A percentile compares a stretch with the other conserved stretches of the same genome.
These are phyloP conservation scores for Galeopsis tetrahit DNA, from an alignment of 257 asterid genomes.

Conservation along the genomic window DNA sequence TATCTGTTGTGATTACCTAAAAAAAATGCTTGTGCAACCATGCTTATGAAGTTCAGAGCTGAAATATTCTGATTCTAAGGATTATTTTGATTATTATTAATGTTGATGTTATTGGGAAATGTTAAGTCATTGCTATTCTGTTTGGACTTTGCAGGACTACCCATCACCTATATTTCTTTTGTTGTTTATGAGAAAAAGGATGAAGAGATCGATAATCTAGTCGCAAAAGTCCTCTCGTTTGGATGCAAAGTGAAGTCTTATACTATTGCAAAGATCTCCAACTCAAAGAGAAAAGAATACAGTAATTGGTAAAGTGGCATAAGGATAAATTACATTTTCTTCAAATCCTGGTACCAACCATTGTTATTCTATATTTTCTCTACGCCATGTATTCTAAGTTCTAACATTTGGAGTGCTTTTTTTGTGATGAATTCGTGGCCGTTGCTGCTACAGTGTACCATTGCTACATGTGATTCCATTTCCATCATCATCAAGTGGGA, in stretches of 20 bases:
- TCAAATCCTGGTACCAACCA: conserved; percentile 19
- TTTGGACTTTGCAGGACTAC: conserved; percentile 57
- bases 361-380: conserved; percentile 9
- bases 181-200: conserved; percentile 67
- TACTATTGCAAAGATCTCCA: conserved; percentile 39
- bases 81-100: neutral
- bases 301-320: conserved; percentile 33
- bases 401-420: conserved; percentile 9
- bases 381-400: conserved; percentile 20
- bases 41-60: conserved; percentile 8
- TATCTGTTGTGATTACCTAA: neutral
- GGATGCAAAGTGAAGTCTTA: conserved; percentile 57
- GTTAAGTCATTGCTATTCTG: neutral
- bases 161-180: conserved; percentile 56
- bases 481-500: conserved; percentile 25
- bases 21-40: conserved; percentile 7
- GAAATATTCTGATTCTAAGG: conserved; percentile 3
- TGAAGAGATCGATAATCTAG: conserved; percentile 62
- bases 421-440: conserved; percentile 28
- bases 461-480: conserved; percentile 31
- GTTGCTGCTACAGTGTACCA: conserved; percentile 15
- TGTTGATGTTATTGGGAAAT: neutral
- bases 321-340: conserved; percentile 18
- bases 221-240: conserved; percentile 41
- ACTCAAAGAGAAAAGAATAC: conserved; percentile 55